These are phyloP conservation scores for Zalaria sp. DNA, from an alignment of 2,329 filamentous ascomycete genomes.

Conservation along the genomic window DNA sequence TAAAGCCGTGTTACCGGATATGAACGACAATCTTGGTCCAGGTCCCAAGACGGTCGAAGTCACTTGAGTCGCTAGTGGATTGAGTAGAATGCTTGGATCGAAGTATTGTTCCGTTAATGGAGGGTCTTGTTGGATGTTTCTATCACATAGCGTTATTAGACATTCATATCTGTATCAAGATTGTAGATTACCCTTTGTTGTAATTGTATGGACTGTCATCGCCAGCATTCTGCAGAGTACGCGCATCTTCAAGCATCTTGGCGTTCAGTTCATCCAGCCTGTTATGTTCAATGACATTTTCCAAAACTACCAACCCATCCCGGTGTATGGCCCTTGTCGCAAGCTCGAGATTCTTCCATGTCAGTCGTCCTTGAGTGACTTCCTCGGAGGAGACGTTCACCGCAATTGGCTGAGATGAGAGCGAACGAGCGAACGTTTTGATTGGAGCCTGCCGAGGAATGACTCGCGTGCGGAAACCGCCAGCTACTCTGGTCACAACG, in stretches of 20 bases:
- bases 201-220: conserved; percentile 48
- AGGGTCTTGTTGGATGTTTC: conserved; percentile 47
- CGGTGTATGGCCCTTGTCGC: conserved; percentile 36
- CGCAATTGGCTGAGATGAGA: conserved; percentile 1
- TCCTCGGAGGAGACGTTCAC: not conserved
- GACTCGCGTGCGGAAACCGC: not conserved
- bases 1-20: conserved; percentile 44
- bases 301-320: conserved; percentile 44
- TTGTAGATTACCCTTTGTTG: conserved; percentile 31
- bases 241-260: conserved; percentile 47
- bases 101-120: conserved; percentile 38
- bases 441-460: not conserved
- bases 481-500: too few relatives aligned
- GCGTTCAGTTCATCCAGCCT: conserved; percentile 41
- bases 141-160: conserved; percentile 1
- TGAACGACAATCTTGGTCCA: conserved; percentile 41
- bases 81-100: conserved; percentile 37
- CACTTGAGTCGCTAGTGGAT: conserved; percentile 41
- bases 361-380: conserved; percentile 15
- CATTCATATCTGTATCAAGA: not conserved
- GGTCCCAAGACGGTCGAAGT: conserved; percentile 42
- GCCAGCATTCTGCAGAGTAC: conserved; percentile 34
- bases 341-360: conserved; percentile 38
- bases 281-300: conserved; percentile 36
- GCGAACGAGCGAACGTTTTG: not conserved